These are phyloP conservation scores for Metarhizium guizhouense DNA, from an alignment of 2,329 filamentous ascomycete species.

Conservation along the genomic window DNA sequence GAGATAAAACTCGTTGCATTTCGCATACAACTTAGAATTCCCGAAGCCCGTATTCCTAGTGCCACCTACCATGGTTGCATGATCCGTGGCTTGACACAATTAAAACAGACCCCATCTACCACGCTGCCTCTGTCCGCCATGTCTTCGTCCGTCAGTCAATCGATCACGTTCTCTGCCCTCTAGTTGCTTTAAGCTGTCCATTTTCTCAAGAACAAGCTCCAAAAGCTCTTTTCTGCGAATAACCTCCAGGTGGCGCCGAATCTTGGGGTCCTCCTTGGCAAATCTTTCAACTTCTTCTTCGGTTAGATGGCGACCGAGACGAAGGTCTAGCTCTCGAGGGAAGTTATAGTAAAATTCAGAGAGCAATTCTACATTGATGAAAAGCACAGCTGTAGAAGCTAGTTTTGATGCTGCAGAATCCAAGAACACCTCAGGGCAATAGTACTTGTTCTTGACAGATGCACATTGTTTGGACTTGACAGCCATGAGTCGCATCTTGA, in stretches of 20 bases:
- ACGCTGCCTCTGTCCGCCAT: conserved; percentile 28
- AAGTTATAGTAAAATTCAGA: conserved; percentile 98
- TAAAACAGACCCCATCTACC: conserved; percentile 43
- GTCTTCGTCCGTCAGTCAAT: conserved; percentile 12
- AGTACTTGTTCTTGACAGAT: conserved; percentile 80
- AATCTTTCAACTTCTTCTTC: conserved; percentile 80
- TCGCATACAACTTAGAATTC: too few species aligned
- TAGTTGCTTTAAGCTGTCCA: conserved; percentile 79
- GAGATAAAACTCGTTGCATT: too few species aligned
- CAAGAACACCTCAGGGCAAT: conserved; percentile 96
- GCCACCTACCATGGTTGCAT: too few species aligned
- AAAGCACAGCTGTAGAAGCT: conserved; percentile 88
- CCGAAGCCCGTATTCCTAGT: too few species aligned
- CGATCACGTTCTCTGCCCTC: conserved; percentile 63
- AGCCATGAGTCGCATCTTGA: conserved; percentile 82
- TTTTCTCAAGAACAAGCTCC: conserved; percentile 89
- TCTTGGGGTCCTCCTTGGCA: conserved; percentile 85
- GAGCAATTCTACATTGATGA: conserved; percentile 92
- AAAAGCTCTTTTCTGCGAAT: conserved; percentile 87
- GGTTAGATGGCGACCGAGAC: conserved; percentile 72
- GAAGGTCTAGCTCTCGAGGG: conserved; percentile 79
- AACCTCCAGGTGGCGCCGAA: conserved; percentile 81
- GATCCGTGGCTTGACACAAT: conserved; percentile 4
- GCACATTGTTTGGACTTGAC: conserved; percentile 87
- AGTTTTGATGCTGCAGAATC: conserved; percentile 94